Base-by-base conservation (phyloP, 805 yeast species). In the Candida yuanshanica region DNA sequence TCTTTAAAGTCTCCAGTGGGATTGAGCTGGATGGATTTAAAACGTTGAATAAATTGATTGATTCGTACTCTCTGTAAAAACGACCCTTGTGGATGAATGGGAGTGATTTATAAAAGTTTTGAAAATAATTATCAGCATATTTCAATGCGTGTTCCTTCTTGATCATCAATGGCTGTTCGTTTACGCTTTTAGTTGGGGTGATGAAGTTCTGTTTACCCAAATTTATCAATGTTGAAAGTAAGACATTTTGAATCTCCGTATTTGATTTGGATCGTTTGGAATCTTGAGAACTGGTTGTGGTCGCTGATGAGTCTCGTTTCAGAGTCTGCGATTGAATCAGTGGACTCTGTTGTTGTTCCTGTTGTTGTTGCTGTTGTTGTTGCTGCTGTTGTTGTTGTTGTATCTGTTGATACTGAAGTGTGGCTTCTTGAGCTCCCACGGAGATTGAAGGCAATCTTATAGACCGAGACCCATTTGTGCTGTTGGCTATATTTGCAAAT, bases 141-240 rank as follows among this genome's bases (percentile, higher is more conserved):
- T 45, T 47, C 17, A 41, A 4, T 2, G 56, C 55, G 21, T 43
- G 29, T 3, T 49, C 52, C 13, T 42, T 41, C 2, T 49, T 35
- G 7, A 53, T 40, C 38, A 46, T 39, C 31, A 52, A 29, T 7
- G 52, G 50, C n/a, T 39, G 38, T 11, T 24, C n/a, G 22, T 17
- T 20, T 20, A 21, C 26, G 3, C 39, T 9, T 7, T 40, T 13
- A 2, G 42, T 23, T 9, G 46, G 44, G 7, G 20, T 18, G 16
- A 10, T 22, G 40, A 3, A 33, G 17, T 43, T 45, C 8, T 51
- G 46, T 22, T 43, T 51, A 1, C 58, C 56, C 23, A 51, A 27
- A 16, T 45, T 45, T 18, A 53, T 50, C 33, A 53, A 37, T 7
- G 56, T 51, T 5, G 55, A 49, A 13, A 53, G 26, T 2, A 53